These are phyloP conservation scores for Monosporascus sp. DNA, from an alignment of 2,329 filamentous ascomycete genomes.

Conservation along the genomic window DNA sequence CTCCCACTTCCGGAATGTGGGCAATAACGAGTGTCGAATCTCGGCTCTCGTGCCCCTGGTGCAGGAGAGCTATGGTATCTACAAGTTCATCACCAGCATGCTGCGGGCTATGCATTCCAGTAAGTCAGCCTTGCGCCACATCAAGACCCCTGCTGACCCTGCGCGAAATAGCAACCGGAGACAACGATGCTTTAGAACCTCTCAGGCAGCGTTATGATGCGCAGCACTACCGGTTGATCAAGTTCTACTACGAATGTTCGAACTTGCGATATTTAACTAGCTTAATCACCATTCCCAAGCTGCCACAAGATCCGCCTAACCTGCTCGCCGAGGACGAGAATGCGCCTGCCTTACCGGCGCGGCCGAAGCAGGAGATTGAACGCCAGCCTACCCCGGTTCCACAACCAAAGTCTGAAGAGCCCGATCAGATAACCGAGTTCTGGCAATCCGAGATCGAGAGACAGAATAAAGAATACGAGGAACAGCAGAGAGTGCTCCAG, in stretches of 20 bases:
- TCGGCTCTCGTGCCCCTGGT: conserved; percentile 89
- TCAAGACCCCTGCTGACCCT: conserved; percentile 16
- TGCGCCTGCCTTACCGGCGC: conserved; percentile 73
- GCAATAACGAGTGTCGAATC: conserved; percentile 95
- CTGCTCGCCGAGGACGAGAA: conserved; percentile 80
- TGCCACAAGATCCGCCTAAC: conserved; percentile 90
- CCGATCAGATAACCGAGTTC: conserved; percentile 94
- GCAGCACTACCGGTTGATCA: conserved; percentile 91
- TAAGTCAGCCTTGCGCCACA: conserved; percentile 37
- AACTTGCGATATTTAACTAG: conserved; percentile 95
- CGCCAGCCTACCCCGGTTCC: conserved; percentile 64
- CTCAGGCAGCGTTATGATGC: conserved; percentile 86
- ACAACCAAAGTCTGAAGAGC: conserved; percentile 67
- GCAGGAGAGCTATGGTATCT: conserved; percentile 97
- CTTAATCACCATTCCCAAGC: conserved; percentile 90
- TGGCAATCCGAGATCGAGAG: conserved; percentile 91
- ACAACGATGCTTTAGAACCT: conserved; percentile 86
- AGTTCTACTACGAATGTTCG: conserved; percentile 99
- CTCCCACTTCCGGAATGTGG: conserved; percentile 85
- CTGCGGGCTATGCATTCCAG: conserved; percentile 94
- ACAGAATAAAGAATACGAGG: conserved; percentile 91
- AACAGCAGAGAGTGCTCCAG: conserved; percentile 83
- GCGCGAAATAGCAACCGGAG: conserved; percentile 64
- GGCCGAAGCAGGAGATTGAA: conserved; percentile 72
- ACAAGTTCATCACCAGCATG: conserved; percentile 99